Evolutionary conservation across 2,329 filamentous ascomycete species (phyloP).

Genomic region (Pseudogymnoascus sp.): DNA sequence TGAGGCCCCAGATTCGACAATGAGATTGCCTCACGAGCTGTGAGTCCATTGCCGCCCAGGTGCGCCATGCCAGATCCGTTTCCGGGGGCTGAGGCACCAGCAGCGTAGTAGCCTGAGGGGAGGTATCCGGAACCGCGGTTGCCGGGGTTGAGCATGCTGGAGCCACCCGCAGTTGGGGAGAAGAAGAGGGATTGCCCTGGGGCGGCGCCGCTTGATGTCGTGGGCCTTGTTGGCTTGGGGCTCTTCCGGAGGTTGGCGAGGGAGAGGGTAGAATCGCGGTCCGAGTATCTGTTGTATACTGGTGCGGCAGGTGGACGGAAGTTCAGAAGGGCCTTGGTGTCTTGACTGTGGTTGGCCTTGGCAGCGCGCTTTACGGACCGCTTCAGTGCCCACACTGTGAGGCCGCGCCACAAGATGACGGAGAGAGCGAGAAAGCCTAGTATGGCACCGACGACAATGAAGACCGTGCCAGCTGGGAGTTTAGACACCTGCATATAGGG

Average conservation of each 20-base stretch:
- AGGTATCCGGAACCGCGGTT: constrained; percentile 72
- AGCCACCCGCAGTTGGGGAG: constrained; percentile 73
- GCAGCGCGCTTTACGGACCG: constrained; percentile 82
- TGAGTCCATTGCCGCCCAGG: constrained; percentile 32
- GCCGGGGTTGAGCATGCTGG: constrained; percentile 43
- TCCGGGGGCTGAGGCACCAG: constrained; percentile 37
- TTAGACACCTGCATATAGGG: constrained; percentile 86
- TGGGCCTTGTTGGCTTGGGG: constrained; percentile 28
- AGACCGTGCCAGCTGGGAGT: constrained; percentile 86
- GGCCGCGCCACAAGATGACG: constrained; percentile 79
- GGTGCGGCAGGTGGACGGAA: constrained; percentile 50
- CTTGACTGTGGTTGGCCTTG: constrained; percentile 60
- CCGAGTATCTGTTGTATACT: constrained; percentile 56
- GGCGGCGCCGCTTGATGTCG: constrained; percentile 25
- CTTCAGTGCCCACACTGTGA: constrained; percentile 86
- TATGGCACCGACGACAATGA: constrained; percentile 86
- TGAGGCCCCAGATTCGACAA: constrained; percentile 47
- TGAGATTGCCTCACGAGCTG: constrained; percentile 39
- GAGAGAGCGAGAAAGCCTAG: constrained; percentile 74
- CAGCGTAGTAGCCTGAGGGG: constrained; percentile 84
- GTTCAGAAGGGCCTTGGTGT: constrained; percentile 52
- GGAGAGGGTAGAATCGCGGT: constrained; percentile 34
- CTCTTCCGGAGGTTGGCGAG: constrained; percentile 25
- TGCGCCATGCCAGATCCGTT: constrained; percentile 27
- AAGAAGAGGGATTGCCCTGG: constrained; percentile 62